Evolutionary conservation across 2,329 filamentous ascomycete species (phyloP).

Genomic region (Trichoderma sp.): DNA sequence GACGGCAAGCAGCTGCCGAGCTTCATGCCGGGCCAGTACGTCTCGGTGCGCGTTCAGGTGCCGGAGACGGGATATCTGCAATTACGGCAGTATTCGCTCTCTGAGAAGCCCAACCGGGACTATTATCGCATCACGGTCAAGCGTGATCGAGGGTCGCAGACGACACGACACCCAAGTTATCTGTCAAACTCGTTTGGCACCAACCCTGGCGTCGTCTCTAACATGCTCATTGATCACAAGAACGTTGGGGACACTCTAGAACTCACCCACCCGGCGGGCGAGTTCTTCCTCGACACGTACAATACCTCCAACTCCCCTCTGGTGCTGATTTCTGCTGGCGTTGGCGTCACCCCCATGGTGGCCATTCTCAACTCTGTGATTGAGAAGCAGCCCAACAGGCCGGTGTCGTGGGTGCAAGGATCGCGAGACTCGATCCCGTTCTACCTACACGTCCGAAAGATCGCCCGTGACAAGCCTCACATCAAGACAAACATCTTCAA

Average conservation of each 20-base stretch:
- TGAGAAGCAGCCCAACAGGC: conserved; percentile 43
- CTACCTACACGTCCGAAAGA: conserved; percentile 46
- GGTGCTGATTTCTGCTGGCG: conserved; percentile 60
- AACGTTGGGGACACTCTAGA: conserved; percentile 60
- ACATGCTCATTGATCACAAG: conserved; percentile 62
- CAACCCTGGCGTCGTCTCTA: conserved; percentile 65
- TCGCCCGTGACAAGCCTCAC: conserved; percentile 39
- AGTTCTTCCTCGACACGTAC: conserved; percentile 54
- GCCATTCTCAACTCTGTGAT: conserved; percentile 57
- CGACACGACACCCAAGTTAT: conserved; percentile 28
- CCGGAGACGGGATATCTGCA: conserved; percentile 58
- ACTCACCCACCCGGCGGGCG: conserved; percentile 64
- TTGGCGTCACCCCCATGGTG: conserved; percentile 58
- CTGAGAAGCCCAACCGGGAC: conserved; percentile 57
- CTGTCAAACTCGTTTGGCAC: conserved; percentile 33
- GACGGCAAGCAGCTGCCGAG: conserved; percentile 58
- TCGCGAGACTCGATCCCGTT: conserved; percentile 53
- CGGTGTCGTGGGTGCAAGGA: conserved; percentile 59
- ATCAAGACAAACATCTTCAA: conserved; percentile 48
- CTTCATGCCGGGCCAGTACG: conserved; percentile 70
- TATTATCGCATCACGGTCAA: conserved; percentile 72
- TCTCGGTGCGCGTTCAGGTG: conserved; percentile 60
- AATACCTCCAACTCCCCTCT: conserved; percentile 43
- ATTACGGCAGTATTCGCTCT: conserved; percentile 70
- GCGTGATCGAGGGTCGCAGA: conserved; percentile 55